Conservation (phyloP, 2,329 filamentous ascomycete genomes). For the Apiospora hydei region DNA sequence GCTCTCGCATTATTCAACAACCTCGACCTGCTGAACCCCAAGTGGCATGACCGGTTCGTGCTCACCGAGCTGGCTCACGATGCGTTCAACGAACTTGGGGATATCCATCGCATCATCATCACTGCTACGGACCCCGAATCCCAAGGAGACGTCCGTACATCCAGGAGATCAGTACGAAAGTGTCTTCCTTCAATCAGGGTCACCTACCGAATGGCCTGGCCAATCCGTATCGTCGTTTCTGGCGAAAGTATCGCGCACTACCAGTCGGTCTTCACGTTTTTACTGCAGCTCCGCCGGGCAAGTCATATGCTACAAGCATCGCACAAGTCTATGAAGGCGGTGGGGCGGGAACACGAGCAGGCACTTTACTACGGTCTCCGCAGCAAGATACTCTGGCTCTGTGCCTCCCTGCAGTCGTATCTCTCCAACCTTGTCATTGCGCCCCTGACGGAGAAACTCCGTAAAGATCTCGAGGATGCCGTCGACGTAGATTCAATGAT, state of each 20-base stretch:
- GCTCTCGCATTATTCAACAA: slow-evolving; percentile 76
- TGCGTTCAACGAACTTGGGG: slow-evolving; percentile 67
- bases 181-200: slow-evolving; percentile 70
- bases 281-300: slow-evolving; percentile 80
- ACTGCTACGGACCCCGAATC: slow-evolving; percentile 53
- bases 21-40: slow-evolving; percentile 65
- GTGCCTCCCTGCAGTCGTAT: slow-evolving; percentile 77
- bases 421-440: slow-evolving; percentile 76
- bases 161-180: slow-evolving; percentile 65
- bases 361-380: slow-evolving; percentile 67
- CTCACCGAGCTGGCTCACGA: slow-evolving; percentile 80
- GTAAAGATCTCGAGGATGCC: slow-evolving; percentile 62
- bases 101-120: slow-evolving; percentile 69
- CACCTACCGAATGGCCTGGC: slow-evolving; percentile 72
- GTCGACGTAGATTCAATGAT: slow-evolving; percentile 86
- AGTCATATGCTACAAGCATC: slow-evolving; percentile 69
- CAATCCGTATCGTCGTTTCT: slow-evolving; percentile 75
- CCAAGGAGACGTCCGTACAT: slow-evolving; percentile 51
- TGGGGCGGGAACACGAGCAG: slow-evolving; percentile 48
- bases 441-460: slow-evolving; percentile 64
- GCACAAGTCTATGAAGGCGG: slow-evolving; percentile 54
- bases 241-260: slow-evolving; percentile 70
- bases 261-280: slow-evolving; percentile 74
- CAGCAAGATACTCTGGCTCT: slow-evolving; percentile 79
- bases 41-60: slow-evolving; percentile 83